Base-by-base conservation (phyloP, 2,329 filamentous ascomycete species). In the Clarireedia homoeocarpa region DNA sequence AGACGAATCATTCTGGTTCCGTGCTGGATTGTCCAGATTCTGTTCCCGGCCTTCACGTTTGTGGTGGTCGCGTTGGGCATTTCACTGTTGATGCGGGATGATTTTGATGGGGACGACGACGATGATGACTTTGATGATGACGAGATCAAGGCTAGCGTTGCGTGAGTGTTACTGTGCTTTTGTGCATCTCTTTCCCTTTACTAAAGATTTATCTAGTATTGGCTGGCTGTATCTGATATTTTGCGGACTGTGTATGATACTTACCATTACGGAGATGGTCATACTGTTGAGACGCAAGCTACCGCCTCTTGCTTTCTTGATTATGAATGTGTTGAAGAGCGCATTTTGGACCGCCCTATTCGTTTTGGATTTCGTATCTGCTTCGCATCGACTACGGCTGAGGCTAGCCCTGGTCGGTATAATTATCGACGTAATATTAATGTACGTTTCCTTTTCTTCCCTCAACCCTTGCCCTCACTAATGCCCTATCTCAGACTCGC, bases 261-360 rank as follows among this genome's bases (percentile, higher is more conserved):
- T 65, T 45, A 63, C 62, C 6, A 57, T 66, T 12, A 50, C 53
- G 2, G 65, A 66, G 34, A 65, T 67, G n/a, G 45, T 67, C 6
- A 55, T 66, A 12, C 47, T 67, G 1, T 59, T 62, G 3, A 45
- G 58, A 17, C 59, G 56, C 24, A 65, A 59, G 36, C 39, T 67
- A 27, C 61, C 58, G 30, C 65, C 64, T 7, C 30, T 58, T 10
- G 48, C 57, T 5, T 67, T 66, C 36, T 23, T 67, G 20, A 58
- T 63, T 24, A 59, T 61, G 47, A 65, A 62, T 40, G 44, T 55
- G 5, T 51, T 63, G 40, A 67, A 67, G 44, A 56, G 51, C 14
- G 40, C 34, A 1, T 52, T 64, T 15, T 66, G 60, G 61, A 59
- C 58, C 2, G 55, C 27, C 0, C 24, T 64, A 0, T 62, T 66